Evolutionary conservation across 2,329 filamentous ascomycete genomes (phyloP), one percentile per base, ranked within the genome.

Genomic region (Colletotrichum lindemuthianum): DNA sequence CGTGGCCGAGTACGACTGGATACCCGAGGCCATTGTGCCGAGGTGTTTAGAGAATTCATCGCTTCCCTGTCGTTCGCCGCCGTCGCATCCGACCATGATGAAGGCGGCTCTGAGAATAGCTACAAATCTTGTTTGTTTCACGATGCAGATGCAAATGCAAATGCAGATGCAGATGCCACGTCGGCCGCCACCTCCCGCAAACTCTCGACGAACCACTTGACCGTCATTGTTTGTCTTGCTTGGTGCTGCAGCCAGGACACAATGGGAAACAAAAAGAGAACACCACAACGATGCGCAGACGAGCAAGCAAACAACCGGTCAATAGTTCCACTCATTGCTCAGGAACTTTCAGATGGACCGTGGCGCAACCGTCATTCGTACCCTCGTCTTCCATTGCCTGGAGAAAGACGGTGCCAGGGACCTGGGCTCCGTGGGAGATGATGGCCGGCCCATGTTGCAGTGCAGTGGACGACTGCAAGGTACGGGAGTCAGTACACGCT

Each of bases 391-490:
- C 44, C 16, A 15, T 9, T 33, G 12, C 41, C 41, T 43, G 12
- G 41, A 15, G 7, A 43, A 16, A 39, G 8, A 45, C 47, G 40
- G 24, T 65, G 61, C 61, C 61, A 56, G 58, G 58, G 58, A 65
- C 58, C 59, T 56, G 61, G 61, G 58, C 61, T 56, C 39, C 33
- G 45, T 52, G 50, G 50, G 32, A 60, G 34, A 43, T 49, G 44
- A 54, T 60, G 58, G 45, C 44, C 58, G 39, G 34, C 15, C 40
- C 43, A 58, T 51, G 61, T 61, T 61, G 61, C 51, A 65, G 58
- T 52, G 61, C 61, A 65, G 50, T 58, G 44, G 40, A 56, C 53
- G 40, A 40, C 61, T 65, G 61, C 58, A 65, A 65, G 61, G 61
- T 61, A 65, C 61, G 51, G 61, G 54, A 61, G 44, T 56, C 58